Evolutionary conservation across 2,329 filamentous ascomycete species (phyloP), one percentile per base, ranked within the genome.

Genomic region (Diaporthe sp.): DNA sequence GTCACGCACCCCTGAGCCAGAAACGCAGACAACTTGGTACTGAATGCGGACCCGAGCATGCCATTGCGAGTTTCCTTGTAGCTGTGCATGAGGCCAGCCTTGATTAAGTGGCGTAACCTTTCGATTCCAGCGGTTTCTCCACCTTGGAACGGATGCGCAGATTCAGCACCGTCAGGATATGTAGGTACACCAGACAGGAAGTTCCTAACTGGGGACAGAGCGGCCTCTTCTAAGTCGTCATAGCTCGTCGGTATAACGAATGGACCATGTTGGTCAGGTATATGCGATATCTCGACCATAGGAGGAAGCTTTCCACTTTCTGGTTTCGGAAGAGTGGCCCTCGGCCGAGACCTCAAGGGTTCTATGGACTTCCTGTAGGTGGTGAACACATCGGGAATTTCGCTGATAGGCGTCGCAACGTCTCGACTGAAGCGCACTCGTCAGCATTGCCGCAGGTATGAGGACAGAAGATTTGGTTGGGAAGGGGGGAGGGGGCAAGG

Each of bases 31-130:
- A 96, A 85, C 76, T 95, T 96, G 4, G 94, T 95, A 79, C 92
- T 94, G 80, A 92, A 95, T 78, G 95, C 92, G 1, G 86, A 81
- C 1, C 94, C 94, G 0, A 95, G 82, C 1, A 95, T 86, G 0
- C 92, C 93, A 75, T 96, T 95, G 2, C 94, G 89, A 0, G 92
- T 94, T 25, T 90, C 87, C 80, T 94, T 93, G 82, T 96, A 96
- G 1, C 84, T 83, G 0, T 86, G 89, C 83, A 93, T 90, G 9
- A 88, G 85, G 1, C 92, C 92, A 1, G 88, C 89, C 12, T 86
- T 86, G 69, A 95, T 86, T 5, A 95, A 85, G 77, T 93, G 87
- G 3, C 84, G 80, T 3, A 96, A 82, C 0, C 94, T 90, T 2
- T 90, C 82, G 34, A 88, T 87, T 0, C 88, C 94, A 17, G 86